Evolutionary conservation across 371 early-diverging fungal species (phyloP), one percentile per base, ranked within the genome.

Genomic region (Rhizopus sp.): DNA sequence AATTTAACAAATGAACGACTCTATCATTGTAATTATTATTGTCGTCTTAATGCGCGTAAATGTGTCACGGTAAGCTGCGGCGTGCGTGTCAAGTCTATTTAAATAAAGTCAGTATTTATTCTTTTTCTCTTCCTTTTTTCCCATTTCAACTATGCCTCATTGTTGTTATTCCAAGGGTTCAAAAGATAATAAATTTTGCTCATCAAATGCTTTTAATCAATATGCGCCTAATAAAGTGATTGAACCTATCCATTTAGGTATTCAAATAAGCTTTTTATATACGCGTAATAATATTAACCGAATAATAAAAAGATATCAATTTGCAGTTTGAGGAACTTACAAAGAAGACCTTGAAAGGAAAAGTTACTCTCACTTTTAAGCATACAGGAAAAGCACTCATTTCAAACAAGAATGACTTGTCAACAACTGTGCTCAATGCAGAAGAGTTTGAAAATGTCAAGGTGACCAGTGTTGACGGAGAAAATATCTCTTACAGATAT

Each of bases 191-290:
- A 44, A 50, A 1, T 73, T 68, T 40, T 53, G 35, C 23, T 73
- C 70, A 9, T 41, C 68, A 9, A 49, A 47, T 37, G 70, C 73
- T 15, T 35, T 57, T 9, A 66, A 62, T 40, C 70, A 70, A 7
- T 80, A 80, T 53, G 80, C 75, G 33, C 80, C 80, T 7, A 55
- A 66, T 50, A 63, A 62, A 29, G 70, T 70, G 12, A 70, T 80
- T 39, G 70, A 77, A 39, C 75, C 80, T 37, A 50, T 69, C 8
- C 80, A 77, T 50, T 37, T 66, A 5, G 71, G 75, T 74, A 63
- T 33, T 17, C 51, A 16, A 7, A 15, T 38, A 17, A 45, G 45
- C 10, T 5, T 45, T 35, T 7, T 8, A 7, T 16, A 46, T 13
- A 29, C 16, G 13, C 53, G 23, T 23, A 23, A 23, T 23, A 0